phyloP scores from a whole-genome alignment of 352 stramenopile genomes.

The Phytophthora quininea region DNA sequence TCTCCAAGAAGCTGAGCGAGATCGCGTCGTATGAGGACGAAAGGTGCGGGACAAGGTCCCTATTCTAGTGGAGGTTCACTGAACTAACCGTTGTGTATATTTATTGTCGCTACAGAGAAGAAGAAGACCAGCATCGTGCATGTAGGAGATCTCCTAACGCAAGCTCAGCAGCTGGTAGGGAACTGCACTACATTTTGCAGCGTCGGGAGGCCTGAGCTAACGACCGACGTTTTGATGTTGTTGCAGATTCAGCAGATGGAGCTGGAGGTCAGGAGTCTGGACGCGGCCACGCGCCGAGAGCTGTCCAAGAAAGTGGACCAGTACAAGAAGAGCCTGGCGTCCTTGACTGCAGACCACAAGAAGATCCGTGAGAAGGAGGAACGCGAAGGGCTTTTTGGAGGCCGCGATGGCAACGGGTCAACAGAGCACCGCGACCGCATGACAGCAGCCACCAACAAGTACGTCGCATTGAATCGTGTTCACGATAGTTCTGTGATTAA shows the following conservation, averaged over 20 bases:
- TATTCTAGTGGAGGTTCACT: too few relatives aligned
- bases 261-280: slow-evolving; percentile 85
- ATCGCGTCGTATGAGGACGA: slow-evolving; percentile 85
- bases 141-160: slow-evolving; percentile 78
- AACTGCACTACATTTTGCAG: neutral
- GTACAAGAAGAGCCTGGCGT: slow-evolving; percentile 90
- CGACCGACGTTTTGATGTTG: neutral
- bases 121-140: slow-evolving; percentile 87
- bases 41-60: slow-evolving; percentile 38
- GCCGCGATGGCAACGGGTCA: slow-evolving; percentile 70
- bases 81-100: neutral
- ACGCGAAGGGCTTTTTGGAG: slow-evolving; percentile 80
- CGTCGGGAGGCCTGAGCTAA: neutral
- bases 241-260: slow-evolving; percentile 89
- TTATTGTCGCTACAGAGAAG: slow-evolving; percentile 61
- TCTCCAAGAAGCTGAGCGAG: slow-evolving; percentile 90
- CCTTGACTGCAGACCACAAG: slow-evolving; percentile 80
- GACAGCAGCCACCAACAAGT: slow-evolving; percentile 85
- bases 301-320: slow-evolving; percentile 90
- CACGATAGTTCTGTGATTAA: too few relatives aligned
- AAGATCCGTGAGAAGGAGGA: slow-evolving; percentile 86
- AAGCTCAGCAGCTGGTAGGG: slow-evolving; percentile 81
- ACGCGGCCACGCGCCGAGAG: slow-evolving; percentile 78
- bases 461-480: slow-evolving; percentile 8
- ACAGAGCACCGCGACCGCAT: slow-evolving; percentile 78